Percentiles rank a stretch among this genome's conserved stretches.
Evolutionary conservation across 2,329 filamentous ascomycete species (phyloP).

Genomic region (Hypoxylon sp.): DNA sequence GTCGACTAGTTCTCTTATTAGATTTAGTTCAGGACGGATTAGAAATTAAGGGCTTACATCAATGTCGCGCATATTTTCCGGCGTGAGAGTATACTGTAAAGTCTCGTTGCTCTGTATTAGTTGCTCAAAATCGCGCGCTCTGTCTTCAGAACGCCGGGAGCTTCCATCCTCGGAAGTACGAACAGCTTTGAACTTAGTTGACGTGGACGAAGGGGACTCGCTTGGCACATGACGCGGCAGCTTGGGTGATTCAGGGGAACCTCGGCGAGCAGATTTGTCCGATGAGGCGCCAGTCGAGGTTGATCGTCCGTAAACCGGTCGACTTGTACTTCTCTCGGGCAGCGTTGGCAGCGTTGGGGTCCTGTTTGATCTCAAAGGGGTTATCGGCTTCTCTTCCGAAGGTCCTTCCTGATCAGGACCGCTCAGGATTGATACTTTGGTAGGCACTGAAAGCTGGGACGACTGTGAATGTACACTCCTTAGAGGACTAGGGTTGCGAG

Average conservation of each 20-base stretch:
- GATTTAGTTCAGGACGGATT: slow-evolving; percentile 36
- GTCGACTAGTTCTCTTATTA: slow-evolving; percentile 56
- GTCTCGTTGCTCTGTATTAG: slow-evolving; percentile 87
- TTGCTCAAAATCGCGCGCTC: slow-evolving; percentile 80
- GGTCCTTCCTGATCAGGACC: slow-evolving; percentile 26
- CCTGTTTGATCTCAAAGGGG: slow-evolving; percentile 46
- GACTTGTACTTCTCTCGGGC: slow-evolving; percentile 52
- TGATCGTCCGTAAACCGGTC: slow-evolving; percentile 46
- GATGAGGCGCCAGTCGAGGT: slow-evolving; percentile 30
- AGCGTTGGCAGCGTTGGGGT: slow-evolving; percentile 52
- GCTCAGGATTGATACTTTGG: slow-evolving; percentile 47
- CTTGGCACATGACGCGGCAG: slow-evolving; percentile 60
- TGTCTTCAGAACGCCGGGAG: slow-evolving; percentile 66
- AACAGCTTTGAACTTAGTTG: slow-evolving; percentile 67
- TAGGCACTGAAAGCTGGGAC: slow-evolving; percentile 39
- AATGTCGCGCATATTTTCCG: slow-evolving; percentile 82
- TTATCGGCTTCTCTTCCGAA: slow-evolving; percentile 47
- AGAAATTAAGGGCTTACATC: slow-evolving; percentile 68
- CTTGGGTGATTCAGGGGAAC: slow-evolving; percentile 52
- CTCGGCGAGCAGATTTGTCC: slow-evolving; percentile 35
- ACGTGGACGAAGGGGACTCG: slow-evolving; percentile 66
- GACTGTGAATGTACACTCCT: slow-evolving; percentile 39
- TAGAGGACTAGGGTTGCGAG: slow-evolving; percentile 45
- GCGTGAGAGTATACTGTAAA: slow-evolving; percentile 85
- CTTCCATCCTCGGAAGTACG: slow-evolving; percentile 72